Base-by-base conservation (phyloP, 164 flowering plant species). In the Platanus orientalis region DNA sequence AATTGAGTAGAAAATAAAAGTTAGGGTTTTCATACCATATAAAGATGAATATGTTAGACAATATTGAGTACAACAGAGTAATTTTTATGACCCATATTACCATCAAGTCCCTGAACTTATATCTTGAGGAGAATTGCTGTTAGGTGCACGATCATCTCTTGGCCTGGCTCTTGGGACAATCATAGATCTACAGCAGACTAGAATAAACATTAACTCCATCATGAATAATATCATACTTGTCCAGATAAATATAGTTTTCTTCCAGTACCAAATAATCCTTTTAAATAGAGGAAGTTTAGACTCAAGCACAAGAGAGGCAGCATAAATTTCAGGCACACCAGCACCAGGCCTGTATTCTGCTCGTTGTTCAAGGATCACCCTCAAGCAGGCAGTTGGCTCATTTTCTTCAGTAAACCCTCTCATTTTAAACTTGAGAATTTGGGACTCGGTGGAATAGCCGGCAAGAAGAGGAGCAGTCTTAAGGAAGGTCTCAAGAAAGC, bases 271-370 rank as follows among this genome's bases (percentile, higher is more conserved):
- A 44, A 95, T 24, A n/a, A 86, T 52, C 70, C 79, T 76, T 73
- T 77, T 86, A 7, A 86, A 44, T 2, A 88, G 64, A 29, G 97
- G 87, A 57, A 86, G 97, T 62, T 86, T 83, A 0, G 97, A 79
- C 25, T 95, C 88, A 16, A 95, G 76, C 11, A 55, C 54, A 24
- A 92, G 34, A 23, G 78, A 79, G 28, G 89, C 88, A 59, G 70
- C 74, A 75, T 95, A 88, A 16, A 92, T 70, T 75, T 95, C 88
- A 50, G 96, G 97, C 51, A 88, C 76, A 28, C 97, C 97, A 57
- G 83, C 87, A 25, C 86, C 92, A 26, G 82, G 73, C 14, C 57
- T 69, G 63, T 57, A 89, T 65, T 88, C 90, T 67, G 99, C 97
- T 59, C 96, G 78, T 61, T 78, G 95, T 64, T 89, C 92, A 47